phyloP scores from a whole-genome alignment of 768 basidiomycete species.

The Ramaria sp. region DNA sequence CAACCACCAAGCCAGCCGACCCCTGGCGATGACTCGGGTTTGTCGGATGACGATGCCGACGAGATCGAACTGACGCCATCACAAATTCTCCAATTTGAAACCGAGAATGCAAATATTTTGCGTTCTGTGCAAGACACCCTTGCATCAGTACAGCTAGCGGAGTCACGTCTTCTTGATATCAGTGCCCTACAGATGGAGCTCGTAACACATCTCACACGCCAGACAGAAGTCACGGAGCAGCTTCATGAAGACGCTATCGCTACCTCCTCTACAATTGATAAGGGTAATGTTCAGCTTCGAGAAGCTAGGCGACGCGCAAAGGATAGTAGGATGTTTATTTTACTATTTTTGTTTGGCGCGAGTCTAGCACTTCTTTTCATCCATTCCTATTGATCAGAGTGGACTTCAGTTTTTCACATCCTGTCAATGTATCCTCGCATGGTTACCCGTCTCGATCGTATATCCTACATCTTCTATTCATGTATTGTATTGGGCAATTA shows the following conservation, averaged over 20 bases:
- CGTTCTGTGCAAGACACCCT: slow-evolving; percentile 77
- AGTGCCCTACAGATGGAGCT: slow-evolving; percentile 88
- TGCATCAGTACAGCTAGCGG: slow-evolving; percentile 84
- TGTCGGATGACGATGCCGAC: slow-evolving; percentile 50
- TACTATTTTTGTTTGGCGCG: slow-evolving; percentile 87
- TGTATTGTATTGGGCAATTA: background rate
- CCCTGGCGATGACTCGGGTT: background rate
- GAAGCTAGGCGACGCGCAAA: slow-evolving; percentile 82
- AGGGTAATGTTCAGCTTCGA: slow-evolving; percentile 82
- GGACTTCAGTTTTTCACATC: background rate
- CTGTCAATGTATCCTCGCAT: background rate
- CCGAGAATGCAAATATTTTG: slow-evolving; percentile 81
- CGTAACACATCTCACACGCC: slow-evolving; percentile 74
- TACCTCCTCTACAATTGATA: slow-evolving; percentile 74
- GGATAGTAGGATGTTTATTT: slow-evolving; percentile 80
- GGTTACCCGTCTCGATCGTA: background rate
- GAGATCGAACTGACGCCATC: slow-evolving; percentile 75
- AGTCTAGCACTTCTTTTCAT: slow-evolving; percentile 87
- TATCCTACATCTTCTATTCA: background rate
- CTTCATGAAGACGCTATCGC: slow-evolving; percentile 91
- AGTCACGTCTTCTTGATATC: slow-evolving; percentile 86
- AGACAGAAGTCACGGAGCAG: slow-evolving; percentile 88
- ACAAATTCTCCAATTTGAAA: slow-evolving; percentile 87
- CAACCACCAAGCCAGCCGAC: slow-evolving; percentile 11
- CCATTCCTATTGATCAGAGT: slow-evolving; percentile 62